Evolutionary conservation across 2,329 filamentous ascomycete genomes (phyloP).

Genomic region (Sporothrix pallida): DNA sequence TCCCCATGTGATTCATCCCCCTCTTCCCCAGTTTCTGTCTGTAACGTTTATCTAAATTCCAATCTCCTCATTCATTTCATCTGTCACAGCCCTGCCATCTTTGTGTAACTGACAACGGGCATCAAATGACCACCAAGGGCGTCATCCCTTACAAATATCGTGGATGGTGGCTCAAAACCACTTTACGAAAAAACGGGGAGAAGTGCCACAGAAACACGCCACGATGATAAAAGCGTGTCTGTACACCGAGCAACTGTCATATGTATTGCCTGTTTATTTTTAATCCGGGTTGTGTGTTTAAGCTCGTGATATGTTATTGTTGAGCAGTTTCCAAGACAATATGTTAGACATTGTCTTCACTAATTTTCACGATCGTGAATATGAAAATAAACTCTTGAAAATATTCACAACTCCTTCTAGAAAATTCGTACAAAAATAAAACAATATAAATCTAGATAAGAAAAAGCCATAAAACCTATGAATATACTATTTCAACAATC

Average conservation of each 20-base stretch:
- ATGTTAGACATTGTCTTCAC: slow-evolving; percentile 5
- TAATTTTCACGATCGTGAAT: background rate
- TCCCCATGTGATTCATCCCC: background rate
- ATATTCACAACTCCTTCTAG: background rate
- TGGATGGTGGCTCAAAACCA: background rate
- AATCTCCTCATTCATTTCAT: background rate
- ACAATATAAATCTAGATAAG: background rate
- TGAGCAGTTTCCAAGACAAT: background rate
- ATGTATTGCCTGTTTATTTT: background rate
- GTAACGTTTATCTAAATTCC: background rate
- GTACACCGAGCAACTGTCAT: slow-evolving; percentile 8
- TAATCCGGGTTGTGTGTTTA: background rate
- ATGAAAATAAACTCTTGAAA: background rate
- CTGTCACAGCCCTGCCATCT: background rate
- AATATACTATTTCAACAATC: background rate
- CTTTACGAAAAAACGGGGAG: background rate
- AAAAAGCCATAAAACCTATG: no score
- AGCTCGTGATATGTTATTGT: background rate
- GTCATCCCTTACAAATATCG: no score
- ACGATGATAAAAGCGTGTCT: background rate
- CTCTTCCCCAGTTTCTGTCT: background rate
- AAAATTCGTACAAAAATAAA: background rate
- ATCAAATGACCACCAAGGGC: background rate
- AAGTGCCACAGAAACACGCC: background rate
- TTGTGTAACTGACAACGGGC: background rate